Evolutionary conservation across 2,329 filamentous ascomycete species (phyloP).

Genomic region (Penicillium janthinellum): DNA sequence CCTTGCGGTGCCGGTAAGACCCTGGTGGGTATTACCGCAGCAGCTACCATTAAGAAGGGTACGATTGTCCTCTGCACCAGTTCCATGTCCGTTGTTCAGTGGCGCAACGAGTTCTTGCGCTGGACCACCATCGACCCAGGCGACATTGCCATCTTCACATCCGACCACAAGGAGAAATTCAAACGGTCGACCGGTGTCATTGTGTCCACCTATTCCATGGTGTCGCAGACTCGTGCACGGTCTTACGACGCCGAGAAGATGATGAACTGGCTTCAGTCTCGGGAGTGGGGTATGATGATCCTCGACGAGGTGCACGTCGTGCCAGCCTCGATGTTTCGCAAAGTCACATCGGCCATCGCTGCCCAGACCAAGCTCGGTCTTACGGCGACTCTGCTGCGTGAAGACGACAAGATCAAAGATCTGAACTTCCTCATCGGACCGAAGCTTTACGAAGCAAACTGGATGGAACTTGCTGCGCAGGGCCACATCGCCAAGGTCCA

Average conservation of each 20-base stretch:
- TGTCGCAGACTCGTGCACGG: conserved; percentile 83
- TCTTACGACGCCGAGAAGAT: conserved; percentile 95
- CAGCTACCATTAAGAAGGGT: conserved; percentile 96
- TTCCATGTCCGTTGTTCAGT: conserved; percentile 97
- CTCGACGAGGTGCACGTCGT: conserved; percentile 98
- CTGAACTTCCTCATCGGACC: conserved; percentile 96
- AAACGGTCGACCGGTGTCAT: conserved; percentile 91
- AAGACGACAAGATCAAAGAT: conserved; percentile 98
- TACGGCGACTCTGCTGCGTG: conserved; percentile 88
- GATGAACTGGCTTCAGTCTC: conserved; percentile 87
- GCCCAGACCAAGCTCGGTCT: conserved; percentile 93
- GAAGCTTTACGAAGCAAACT: conserved; percentile 97
- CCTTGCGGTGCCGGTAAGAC: conserved; percentile 98
- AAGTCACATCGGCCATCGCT: conserved; percentile 89
- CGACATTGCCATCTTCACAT: conserved; percentile 93
- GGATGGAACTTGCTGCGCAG: conserved; percentile 97
- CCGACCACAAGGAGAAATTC: conserved; percentile 85
- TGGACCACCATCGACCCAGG: conserved; percentile 98
- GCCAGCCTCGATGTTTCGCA: conserved; percentile 92
- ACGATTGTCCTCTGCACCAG: conserved; percentile 94
- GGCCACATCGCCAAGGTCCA: conserved; percentile 97
- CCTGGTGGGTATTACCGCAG: conserved; percentile 94
- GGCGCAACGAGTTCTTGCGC: conserved; percentile 93
- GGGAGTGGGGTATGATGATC: conserved; percentile 97
- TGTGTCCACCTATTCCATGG: conserved; percentile 98